Conservation (phyloP, 495 filamentous ascomycete genomes). For the Sphaerosporella brunnea region DNA sequence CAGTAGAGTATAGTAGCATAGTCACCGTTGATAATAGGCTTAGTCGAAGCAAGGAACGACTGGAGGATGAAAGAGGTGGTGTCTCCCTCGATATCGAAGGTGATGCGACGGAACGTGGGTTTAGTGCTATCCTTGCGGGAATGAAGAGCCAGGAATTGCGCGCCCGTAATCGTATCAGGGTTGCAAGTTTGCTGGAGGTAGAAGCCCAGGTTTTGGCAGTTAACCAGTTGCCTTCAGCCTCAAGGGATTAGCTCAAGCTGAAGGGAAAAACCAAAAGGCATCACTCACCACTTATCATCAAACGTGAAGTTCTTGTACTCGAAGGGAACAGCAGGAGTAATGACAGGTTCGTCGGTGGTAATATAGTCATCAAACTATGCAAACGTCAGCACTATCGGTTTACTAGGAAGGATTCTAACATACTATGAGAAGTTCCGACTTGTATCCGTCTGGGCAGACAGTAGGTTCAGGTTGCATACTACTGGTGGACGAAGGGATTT, state of each 20-base stretch:
- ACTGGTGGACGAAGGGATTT: too few relatives aligned
- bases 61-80: not conserved
- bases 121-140: not conserved
- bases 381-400: not conserved
- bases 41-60: constrained; percentile 5
- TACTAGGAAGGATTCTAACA: not conserved
- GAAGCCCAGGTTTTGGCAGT: not conserved
- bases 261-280: not conserved
- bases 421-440: constrained; percentile 3
- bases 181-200: constrained; percentile 3
- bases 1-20: not conserved
- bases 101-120: constrained; percentile 4
- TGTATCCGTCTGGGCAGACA: constrained; percentile 4
- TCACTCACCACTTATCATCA: constrained; percentile 3
- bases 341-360: not conserved
- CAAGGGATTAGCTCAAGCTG: not conserved
- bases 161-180: constrained; percentile 3
- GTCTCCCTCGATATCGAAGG: not conserved
- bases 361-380: constrained; percentile 6
- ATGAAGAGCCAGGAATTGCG: constrained; percentile 2
- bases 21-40: not conserved
- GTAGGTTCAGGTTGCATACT: not conserved
- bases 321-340: not conserved
- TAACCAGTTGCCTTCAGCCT: not conserved
- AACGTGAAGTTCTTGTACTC: constrained; percentile 4